Base-by-base conservation (phyloP, 2,329 filamentous ascomycete genomes). In the Exophiala calicioides region DNA sequence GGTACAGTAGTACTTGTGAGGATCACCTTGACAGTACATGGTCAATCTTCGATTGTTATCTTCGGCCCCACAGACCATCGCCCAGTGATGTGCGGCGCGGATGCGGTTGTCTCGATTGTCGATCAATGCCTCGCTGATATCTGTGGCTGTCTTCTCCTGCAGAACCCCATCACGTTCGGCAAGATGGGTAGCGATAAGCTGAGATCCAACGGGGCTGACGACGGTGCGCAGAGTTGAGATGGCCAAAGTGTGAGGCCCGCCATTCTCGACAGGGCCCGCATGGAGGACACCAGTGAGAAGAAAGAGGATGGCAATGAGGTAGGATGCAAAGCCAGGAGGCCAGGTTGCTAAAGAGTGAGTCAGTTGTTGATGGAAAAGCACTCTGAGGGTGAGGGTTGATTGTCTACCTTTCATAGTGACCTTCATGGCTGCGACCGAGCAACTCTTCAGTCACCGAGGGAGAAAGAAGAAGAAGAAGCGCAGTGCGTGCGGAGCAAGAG, bases 191-290 rank as follows among this genome's bases (percentile, higher is more conserved):
- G 40, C 20, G 13, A n/a, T 31, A 13, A 24, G 40, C 18, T 35
- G 20, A 5, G 12, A n/a, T n/a, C 15, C 27, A n/a, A 24, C 21
- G 20, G 23, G 16, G 24, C 26, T 12, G 13, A 20, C 10, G 24
- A 19, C 5, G 16, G 33, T 15, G 5, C 16, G 27, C 21, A 44
- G 24, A 23, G 6, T 23, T 4, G 32, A 20, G 33, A 44, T 33
- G 9, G 31, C 33, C 13, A 24, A 36, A 12, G 24, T 23, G 16
- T 29, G 41, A n/a, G n/a, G n/a, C n/a, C n/a, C n/a, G 15, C 41
- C 23, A 13, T 31, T 44, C 12, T 37, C 15, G 26, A 44, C 24
- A 21, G 41, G 41, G 24, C 41, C 33, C 30, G 41, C 41, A 18
- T 37, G 16, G 13, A 44, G 20, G 24, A 31, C 12, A 30, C 24